A percentile compares a stretch with the other conserved stretches of the same genome.
Evolutionary conservation across 2,329 filamentous ascomycete genomes (phyloP).

Genomic region (Colletotrichum tofieldiae): DNA sequence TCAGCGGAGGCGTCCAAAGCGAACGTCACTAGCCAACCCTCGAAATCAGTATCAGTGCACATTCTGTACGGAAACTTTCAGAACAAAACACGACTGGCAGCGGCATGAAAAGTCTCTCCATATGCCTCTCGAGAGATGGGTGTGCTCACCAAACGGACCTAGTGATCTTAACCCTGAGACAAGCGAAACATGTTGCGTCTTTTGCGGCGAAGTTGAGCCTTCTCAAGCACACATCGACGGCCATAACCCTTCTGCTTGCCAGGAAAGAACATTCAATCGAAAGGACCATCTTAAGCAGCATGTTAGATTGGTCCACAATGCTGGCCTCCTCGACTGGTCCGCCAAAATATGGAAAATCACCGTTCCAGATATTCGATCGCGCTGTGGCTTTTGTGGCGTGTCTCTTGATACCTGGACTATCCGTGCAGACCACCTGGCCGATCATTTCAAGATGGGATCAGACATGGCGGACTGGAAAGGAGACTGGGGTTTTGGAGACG

Average conservation of each 20-base stretch:
- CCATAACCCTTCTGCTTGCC: conserved; percentile 62
- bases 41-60: conserved; percentile 56
- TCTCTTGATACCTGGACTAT: conserved; percentile 53
- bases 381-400: conserved; percentile 57
- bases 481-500: conserved; percentile 56
- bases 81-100: conserved; percentile 62
- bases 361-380: conserved; percentile 41
- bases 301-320: conserved; percentile 44
- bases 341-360: conserved; percentile 19
- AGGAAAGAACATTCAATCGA: conserved; percentile 61
- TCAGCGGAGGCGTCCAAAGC: conserved; percentile 22
- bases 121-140: conserved; percentile 64
- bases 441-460: conserved; percentile 57
- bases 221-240: conserved; percentile 52
- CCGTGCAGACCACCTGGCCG: conserved; percentile 55
- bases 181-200: conserved; percentile 52
- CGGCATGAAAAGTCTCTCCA: conserved; percentile 66
- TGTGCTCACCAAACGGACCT: conserved; percentile 49
- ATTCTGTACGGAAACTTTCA: conserved; percentile 63
- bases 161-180: conserved; percentile 53
- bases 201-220: conserved; percentile 54
- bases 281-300: conserved; percentile 63
- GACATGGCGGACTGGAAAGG: conserved; percentile 59
- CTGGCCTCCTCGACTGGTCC: conserved; percentile 2
- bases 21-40: conserved; percentile 24